These are phyloP conservation scores for Neonothopanus nambi DNA, from an alignment of 1,284 basidiomycete genomes.

Conservation along the genomic window DNA sequence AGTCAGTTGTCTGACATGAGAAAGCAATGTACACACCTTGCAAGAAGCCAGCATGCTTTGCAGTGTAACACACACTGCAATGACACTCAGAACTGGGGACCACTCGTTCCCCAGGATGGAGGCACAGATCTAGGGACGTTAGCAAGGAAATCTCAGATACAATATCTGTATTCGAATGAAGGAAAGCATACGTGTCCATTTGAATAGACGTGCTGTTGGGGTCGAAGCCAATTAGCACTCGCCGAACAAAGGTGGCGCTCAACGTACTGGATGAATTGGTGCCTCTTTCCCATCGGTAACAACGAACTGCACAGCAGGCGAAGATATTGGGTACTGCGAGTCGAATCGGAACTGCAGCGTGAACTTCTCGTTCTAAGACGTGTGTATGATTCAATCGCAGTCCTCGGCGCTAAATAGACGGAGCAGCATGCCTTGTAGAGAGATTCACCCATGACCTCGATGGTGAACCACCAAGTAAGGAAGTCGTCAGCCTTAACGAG, in stretches of 20 bases:
- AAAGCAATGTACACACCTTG: slow-evolving; percentile 51
- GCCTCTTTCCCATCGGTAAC: slow-evolving; percentile 59
- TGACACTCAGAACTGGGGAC: slow-evolving; percentile 81
- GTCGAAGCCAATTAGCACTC: slow-evolving; percentile 16
- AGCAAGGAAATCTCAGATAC: not conserved
- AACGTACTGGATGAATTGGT: slow-evolving; percentile 75
- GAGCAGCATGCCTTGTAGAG: slow-evolving; percentile 57
- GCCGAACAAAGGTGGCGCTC: not conserved
- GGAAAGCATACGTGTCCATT: slow-evolving; percentile 71
- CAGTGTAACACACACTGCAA: slow-evolving; percentile 76
- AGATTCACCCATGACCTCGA: slow-evolving; percentile 79
- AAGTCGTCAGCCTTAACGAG: slow-evolving; percentile 74
- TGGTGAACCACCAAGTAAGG: slow-evolving; percentile 68
- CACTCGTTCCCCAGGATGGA: slow-evolving; percentile 85
- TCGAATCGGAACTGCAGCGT: slow-evolving; percentile 80
- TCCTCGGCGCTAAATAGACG: slow-evolving; percentile 4
- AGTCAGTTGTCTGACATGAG: not conserved
- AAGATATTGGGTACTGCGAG: slow-evolving; percentile 72
- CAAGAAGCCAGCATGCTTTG: slow-evolving; percentile 88
- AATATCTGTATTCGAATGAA: slow-evolving; percentile 5
- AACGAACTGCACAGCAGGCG: slow-evolving; percentile 82
- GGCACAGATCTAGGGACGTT: slow-evolving; percentile 67
- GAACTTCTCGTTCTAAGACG: slow-evolving; percentile 66
- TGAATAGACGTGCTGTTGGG: slow-evolving; percentile 73
- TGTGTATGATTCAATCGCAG: not conserved